Evolutionary conservation across 495 filamentous ascomycete genomes (phyloP).

Genomic region (Cenococcum geophilum): DNA sequence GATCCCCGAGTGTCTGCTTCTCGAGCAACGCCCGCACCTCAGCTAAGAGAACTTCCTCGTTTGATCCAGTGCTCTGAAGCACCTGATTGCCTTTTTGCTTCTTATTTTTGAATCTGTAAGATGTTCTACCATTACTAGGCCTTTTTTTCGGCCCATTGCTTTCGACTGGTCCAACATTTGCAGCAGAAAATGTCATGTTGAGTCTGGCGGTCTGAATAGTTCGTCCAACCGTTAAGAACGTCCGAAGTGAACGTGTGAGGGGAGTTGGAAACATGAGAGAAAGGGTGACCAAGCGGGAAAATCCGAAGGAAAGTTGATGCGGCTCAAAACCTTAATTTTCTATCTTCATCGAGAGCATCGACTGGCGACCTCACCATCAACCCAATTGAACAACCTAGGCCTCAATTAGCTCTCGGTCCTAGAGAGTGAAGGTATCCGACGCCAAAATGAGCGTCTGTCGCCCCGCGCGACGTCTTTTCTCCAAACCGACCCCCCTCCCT

Average conservation of each 20-base stretch:
- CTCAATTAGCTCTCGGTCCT: not conserved
- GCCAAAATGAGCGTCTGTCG: slow-evolving; percentile 52
- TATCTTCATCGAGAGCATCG: not conserved
- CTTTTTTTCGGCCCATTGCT: slow-evolving; percentile 32
- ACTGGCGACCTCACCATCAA: not conserved
- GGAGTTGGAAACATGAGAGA: slow-evolving; percentile 10
- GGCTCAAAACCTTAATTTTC: slow-evolving; percentile 7
- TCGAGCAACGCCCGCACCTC: slow-evolving; percentile 63
- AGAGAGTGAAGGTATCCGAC: slow-evolving; percentile 4
- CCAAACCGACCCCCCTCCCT: slow-evolving; percentile 39
- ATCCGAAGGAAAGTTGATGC: not conserved
- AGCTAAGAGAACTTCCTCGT: slow-evolving; percentile 66
- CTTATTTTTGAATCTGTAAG: slow-evolving; percentile 45
- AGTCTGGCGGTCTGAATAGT: not conserved
- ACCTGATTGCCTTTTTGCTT: slow-evolving; percentile 51
- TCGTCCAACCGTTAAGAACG: slow-evolving; percentile 12
- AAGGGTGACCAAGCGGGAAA: not conserved
- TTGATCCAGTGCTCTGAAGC: slow-evolving; percentile 48
- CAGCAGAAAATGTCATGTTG: slow-evolving; percentile 26
- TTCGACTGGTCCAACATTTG: slow-evolving; percentile 17
- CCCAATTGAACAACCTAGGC: not conserved
- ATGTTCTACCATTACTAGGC: slow-evolving; percentile 30
- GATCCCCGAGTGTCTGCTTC: slow-evolving; percentile 43
- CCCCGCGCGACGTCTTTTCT: slow-evolving; percentile 53
- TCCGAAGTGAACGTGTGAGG: slow-evolving; percentile 14